Percentiles rank a stretch among this genome's conserved stretches.
Conservation (phyloP, 352 stramenopile genomes). For the Phytophthora rubi region DNA sequence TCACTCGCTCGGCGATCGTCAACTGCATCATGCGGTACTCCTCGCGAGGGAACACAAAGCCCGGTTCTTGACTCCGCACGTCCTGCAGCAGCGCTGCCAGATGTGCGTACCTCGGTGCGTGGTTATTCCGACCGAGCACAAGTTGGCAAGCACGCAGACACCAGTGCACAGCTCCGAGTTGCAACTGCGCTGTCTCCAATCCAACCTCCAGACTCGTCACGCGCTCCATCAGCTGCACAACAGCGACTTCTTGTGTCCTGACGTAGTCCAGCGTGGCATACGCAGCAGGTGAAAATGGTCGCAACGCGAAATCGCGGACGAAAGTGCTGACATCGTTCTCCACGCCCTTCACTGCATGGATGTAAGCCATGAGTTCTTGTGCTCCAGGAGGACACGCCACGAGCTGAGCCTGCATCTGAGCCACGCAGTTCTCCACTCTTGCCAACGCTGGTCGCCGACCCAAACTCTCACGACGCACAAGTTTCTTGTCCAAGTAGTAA, state of each 20-base stretch:
- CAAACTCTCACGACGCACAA: constrained; percentile 47
- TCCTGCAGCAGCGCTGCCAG: constrained; percentile 74
- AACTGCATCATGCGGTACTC: constrained; percentile 78
- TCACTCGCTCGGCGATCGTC: constrained; percentile 73
- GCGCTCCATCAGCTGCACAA: constrained; percentile 62
- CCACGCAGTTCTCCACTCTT: constrained; percentile 59
- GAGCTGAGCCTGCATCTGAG: constrained; percentile 59
- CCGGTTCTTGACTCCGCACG: constrained; percentile 40
- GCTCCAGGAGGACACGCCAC: constrained; percentile 63
- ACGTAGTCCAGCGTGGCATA: constrained; percentile 56
- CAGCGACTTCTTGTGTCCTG: constrained; percentile 24
- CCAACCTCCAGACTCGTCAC: constrained; percentile 66
- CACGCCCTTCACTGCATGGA: constrained; percentile 52
- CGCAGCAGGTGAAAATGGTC: constrained; percentile 53
- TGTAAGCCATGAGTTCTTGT: constrained; percentile 58
- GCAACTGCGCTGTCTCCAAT: constrained; percentile 56
- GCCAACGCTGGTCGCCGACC: constrained; percentile 58
- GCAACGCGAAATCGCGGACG: constrained; percentile 47
- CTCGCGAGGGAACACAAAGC: constrained; percentile 62
- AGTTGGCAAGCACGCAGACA: constrained; percentile 75
- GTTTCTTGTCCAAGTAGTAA: constrained; percentile 74
- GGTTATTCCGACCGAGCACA: constrained; percentile 51
- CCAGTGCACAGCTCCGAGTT: constrained; percentile 78
- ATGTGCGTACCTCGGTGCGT: constrained; percentile 70
- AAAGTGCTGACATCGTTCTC: constrained; percentile 47